Evolutionary conservation across 2,329 filamentous ascomycete species (phyloP), one percentile per base, ranked within the genome.

Genomic region (Moelleriella libera): DNA sequence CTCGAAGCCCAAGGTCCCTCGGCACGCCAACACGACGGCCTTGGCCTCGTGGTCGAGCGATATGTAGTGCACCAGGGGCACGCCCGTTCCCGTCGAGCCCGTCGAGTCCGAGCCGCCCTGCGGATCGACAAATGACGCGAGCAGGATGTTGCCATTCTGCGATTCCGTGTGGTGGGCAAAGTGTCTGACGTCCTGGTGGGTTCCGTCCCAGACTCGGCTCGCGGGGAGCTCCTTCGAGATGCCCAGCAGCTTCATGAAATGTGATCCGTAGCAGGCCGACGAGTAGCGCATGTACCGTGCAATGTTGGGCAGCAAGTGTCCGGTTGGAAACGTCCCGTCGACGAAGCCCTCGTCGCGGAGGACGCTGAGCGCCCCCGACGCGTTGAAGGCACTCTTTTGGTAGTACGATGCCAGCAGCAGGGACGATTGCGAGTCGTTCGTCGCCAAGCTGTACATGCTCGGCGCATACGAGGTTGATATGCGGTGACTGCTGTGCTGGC

Each of bases 31-130:
- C 0, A 87, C 82, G 0, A 87, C 78, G 0, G 83, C 82, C 55
- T 80, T 82, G 2, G 82, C 82, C 46, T 82, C 78, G 56, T 84
- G 80, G 53, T 87, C 83, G 1, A 87, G 65, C 2, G 80, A 80
- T 37, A 87, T 76, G 54, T 85, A 87, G 60, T 87, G 83, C 2
- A 86, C 82, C 14, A 87, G 68, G 1, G 83, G 83, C 48, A 85
- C 74, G 0, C 81, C 81, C 0, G 77, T 80, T 37, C 76, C 76
- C 2, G 77, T 83, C 28, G 78, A 72, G 1, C 82, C 82, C 4
- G 74, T 73, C 0, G 76, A 71, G 55, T 84, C 81, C 2, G 79
- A 75, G 3, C 81, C 81, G 31, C 82, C 82, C 47, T 82, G 74
- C 2, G 78, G 72, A 55, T 87, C 82, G 41, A 83, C 76, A 56